Evolutionary conservation across 768 basidiomycete species (phyloP).

Genomic region (Suillus cothurnatus): DNA sequence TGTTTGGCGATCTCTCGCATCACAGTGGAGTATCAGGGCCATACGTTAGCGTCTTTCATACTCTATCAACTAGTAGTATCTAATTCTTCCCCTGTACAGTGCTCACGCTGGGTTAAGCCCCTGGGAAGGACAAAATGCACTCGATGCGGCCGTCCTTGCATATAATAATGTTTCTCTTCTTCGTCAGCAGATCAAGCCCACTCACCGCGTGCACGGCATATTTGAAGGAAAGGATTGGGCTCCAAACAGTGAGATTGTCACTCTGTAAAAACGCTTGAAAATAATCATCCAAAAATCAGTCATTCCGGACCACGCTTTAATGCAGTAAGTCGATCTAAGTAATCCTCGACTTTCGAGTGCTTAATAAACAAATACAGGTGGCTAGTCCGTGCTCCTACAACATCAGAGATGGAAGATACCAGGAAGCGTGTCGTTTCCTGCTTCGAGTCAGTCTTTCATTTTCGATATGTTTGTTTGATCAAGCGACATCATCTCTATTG

Average conservation of each 20-base stretch:
- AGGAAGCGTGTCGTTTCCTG: constrained; percentile 63
- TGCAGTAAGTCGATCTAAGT: constrained; percentile 46
- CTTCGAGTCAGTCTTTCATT: constrained; percentile 53
- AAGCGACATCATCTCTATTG: not conserved
- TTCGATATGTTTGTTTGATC: not conserved
- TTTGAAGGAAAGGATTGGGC: constrained; percentile 74
- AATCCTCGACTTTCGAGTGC: not conserved
- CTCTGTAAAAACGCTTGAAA: not conserved
- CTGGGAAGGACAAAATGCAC: constrained; percentile 80
- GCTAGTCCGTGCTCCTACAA: constrained; percentile 67
- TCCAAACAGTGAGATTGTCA: constrained; percentile 53
- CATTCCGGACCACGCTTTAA: constrained; percentile 75
- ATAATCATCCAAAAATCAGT: constrained; percentile 42
- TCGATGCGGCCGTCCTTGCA: constrained; percentile 78
- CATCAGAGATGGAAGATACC: constrained; percentile 54
- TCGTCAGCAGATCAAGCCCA: constrained; percentile 77
- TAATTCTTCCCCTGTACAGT: constrained; percentile 31
- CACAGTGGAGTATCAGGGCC: constrained; percentile 63
- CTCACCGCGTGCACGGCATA: constrained; percentile 74
- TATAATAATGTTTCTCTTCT: constrained; percentile 76
- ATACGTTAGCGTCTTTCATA: constrained; percentile 48
- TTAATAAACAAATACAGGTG: constrained; percentile 40
- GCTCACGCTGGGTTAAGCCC: constrained; percentile 75
- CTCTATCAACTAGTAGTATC: too few species aligned
- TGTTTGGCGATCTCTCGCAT: constrained; percentile 61